Base-by-base conservation (phyloP, 78 protist species). In the Dictyostelium capitatum region DNA sequence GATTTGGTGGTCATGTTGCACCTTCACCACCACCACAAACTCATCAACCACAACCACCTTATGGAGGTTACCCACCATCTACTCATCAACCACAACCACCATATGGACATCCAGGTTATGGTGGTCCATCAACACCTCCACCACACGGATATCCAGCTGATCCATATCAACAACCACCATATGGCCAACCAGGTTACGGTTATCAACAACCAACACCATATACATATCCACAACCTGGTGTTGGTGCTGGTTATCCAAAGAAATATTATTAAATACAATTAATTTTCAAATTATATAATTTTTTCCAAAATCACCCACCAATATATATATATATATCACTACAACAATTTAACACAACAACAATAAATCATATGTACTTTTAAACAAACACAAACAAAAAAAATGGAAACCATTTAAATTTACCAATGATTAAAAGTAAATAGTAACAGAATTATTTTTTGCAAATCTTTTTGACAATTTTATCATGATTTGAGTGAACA, bases 31-130 rank as follows among this genome's bases (percentile, higher is more conserved):
- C 54, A 17, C 48, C 32, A 69, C 77, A 32, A 7, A 7, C 19
- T 70, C 43, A 62, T 4, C 72, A 47, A 70, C 78, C 54, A 70
- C 78, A 70, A 70, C 25, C 78, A 70, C 43, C 43, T 37, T 37
- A 37, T 37, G 43, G 43, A 37, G 78, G 51, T 17, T 70, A 70
- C 53, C 78, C 51, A 70, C 72, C 72, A 62, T 43, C n/a, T 4
- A 37, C 32, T 25, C 25, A 62, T 28, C 69, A 17, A 59, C 65
- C 32, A 57, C 37, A 23, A 23, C 30, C 69, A 59, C 28, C 28
- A 59, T 59, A 59, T 59, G 10, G n/a, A 4, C 56, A 51, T 14
- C 56, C 56, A 51, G 56, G n/a, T 51, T 51, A 51, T 37, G 43
- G 43, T 3, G 43, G 43, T 37, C 43, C 43, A 37, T 37, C 43